These are phyloP conservation scores for Aspergillus sp. DNA, from an alignment of 2,329 filamentous ascomycete genomes.

Conservation along the genomic window DNA sequence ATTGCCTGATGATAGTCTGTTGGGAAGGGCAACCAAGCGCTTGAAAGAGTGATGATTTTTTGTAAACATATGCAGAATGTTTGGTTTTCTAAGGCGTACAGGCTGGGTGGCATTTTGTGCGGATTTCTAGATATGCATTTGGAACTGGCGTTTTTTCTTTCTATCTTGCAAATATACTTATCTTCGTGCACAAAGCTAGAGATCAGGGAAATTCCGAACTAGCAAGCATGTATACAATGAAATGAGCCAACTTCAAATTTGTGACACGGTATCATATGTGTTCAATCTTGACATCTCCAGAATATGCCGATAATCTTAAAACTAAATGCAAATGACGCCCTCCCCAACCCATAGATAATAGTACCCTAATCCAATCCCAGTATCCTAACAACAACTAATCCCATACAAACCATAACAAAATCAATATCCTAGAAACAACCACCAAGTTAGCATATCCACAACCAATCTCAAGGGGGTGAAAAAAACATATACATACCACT, in stretches of 20 bases:
- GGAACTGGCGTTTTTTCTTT: not conserved
- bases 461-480: not conserved
- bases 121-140: not conserved
- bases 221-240: not conserved
- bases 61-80: not conserved
- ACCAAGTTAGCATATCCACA: not conserved
- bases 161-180: not conserved
- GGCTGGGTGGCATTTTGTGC: not conserved
- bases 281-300: not conserved
- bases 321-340: not conserved
- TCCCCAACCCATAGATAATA: not conserved
- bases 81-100: not conserved
- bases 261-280: not conserved
- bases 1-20: slow-evolving; percentile 76
- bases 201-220: not conserved
- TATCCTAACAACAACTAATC: too few species aligned
- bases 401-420: not conserved
- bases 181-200: not conserved
- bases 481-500: slow-evolving; percentile 40
- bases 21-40: slow-evolving; percentile 57
- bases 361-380: not conserved
- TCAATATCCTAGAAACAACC: not conserved
- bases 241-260: not conserved
- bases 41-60: slow-evolving; percentile 48
- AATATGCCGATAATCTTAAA: not conserved